Percentiles rank a stretch among this genome's conserved stretches.
phyloP scores from a whole-genome alignment of 2,329 filamentous ascomycete species.

The Septoria petroselini region DNA sequence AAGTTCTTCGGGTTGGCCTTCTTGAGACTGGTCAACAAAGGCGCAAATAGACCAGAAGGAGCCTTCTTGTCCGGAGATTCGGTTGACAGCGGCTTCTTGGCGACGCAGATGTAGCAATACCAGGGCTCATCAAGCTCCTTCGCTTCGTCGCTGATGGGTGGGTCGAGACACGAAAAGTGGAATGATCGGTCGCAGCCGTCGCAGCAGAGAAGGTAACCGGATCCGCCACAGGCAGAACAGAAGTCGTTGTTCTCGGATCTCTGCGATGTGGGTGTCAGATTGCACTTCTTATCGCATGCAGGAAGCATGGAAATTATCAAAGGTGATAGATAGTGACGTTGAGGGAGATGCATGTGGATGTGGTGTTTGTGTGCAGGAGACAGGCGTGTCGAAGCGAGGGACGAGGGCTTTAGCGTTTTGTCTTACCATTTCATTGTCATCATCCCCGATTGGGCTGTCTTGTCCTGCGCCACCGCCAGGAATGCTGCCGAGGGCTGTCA shows the following conservation, averaged over 20 bases:
- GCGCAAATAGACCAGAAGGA: slow-evolving; percentile 57
- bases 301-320: slow-evolving; percentile 21
- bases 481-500: slow-evolving; percentile 65
- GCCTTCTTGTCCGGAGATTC: slow-evolving; percentile 37
- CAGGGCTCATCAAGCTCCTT: slow-evolving; percentile 62
- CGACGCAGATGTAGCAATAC: slow-evolving; percentile 74
- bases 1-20: slow-evolving; percentile 38
- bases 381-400: slow-evolving; percentile 42
- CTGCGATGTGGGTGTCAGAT: slow-evolving; percentile 43
- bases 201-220: slow-evolving; percentile 85
- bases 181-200: slow-evolving; percentile 88
- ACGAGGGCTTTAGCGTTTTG: slow-evolving; percentile 37
- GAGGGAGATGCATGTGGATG: slow-evolving; percentile 35
- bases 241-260: slow-evolving; percentile 74
- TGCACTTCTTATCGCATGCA: slow-evolving; percentile 20
- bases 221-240: slow-evolving; percentile 80
- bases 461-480: slow-evolving; percentile 62
- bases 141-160: slow-evolving; percentile 59
- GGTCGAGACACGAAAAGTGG: slow-evolving; percentile 84
- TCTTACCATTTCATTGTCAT: slow-evolving; percentile 56
- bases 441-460: slow-evolving; percentile 60
- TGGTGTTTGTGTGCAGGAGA: slow-evolving; percentile 25
- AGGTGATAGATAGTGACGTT: slow-evolving; percentile 29
- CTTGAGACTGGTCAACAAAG: slow-evolving; percentile 55
- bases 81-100: slow-evolving; percentile 35